These are phyloP conservation scores for Cenchrus fungigraminus DNA, from an alignment of 176 grass and related monocot genomes.

Conservation along the genomic window DNA sequence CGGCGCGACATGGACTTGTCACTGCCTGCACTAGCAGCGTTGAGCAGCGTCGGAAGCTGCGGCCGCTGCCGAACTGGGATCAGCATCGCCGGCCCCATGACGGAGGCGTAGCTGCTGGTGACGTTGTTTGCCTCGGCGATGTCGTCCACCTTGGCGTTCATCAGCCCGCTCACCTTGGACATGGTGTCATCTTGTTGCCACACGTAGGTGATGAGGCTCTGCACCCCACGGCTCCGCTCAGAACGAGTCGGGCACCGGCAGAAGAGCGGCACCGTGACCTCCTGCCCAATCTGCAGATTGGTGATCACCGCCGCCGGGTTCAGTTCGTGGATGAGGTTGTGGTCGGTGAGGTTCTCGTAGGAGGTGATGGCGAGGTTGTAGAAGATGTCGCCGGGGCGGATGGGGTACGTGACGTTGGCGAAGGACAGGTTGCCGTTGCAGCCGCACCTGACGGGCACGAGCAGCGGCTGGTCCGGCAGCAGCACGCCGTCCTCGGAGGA, in stretches of 20 bases:
- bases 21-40: neutral
- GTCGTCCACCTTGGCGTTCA: conserved; percentile 12
- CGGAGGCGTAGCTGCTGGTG: conserved; percentile 25
- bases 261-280: conserved; percentile 54
- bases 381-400: conserved; percentile 46
- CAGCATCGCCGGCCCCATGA: conserved; percentile 37
- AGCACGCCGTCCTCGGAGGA: conserved; percentile 50
- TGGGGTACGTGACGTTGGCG: conserved; percentile 58
- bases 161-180: conserved; percentile 39
- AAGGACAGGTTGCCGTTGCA: conserved; percentile 55
- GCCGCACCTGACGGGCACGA: conserved; percentile 54
- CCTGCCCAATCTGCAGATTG: conserved; percentile 13
- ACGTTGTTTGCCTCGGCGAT: conserved; percentile 56
- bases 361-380: conserved; percentile 37
- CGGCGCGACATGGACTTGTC: neutral
- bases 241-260: conserved; percentile 51
- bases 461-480: conserved; percentile 54
- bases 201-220: conserved; percentile 50
- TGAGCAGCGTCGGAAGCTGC: conserved; percentile 29
- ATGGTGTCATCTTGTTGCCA: conserved; percentile 53
- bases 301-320: conserved; percentile 22
- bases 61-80: conserved; percentile 58
- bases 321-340: conserved; percentile 3
- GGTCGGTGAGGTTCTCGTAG: conserved; percentile 58
- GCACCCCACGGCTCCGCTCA: conserved; percentile 20